A percentile compares a stretch with the other conserved stretches of the same genome.
Conservation (phyloP, 257 asterid species). For the Nicotiana tomentosiformis region DNA sequence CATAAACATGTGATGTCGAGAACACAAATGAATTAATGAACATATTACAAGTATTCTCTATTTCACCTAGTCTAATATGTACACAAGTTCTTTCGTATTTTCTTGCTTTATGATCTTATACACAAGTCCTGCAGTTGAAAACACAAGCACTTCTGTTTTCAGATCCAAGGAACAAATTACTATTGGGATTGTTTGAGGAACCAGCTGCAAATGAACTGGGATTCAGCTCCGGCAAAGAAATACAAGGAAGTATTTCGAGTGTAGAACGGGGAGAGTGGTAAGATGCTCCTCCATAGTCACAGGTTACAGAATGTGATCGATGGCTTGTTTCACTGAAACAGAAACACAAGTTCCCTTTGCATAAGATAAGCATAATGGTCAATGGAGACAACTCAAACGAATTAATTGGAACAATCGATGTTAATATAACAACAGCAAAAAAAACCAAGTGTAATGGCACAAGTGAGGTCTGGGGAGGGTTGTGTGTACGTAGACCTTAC, state of each 20-base stretch:
- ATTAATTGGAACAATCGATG: background rate
- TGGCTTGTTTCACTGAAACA: constrained; percentile 32
- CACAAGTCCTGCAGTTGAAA: background rate
- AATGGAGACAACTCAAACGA: background rate
- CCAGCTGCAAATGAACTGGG: constrained; percentile 16
- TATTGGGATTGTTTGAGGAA: constrained; percentile 26
- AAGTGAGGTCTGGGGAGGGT: too few species aligned
- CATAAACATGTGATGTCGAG: background rate
- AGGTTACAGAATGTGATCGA: constrained; percentile 26
- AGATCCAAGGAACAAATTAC: background rate
- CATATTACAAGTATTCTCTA: background rate
- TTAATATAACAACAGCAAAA: too few species aligned
- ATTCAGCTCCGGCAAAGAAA: constrained; percentile 33
- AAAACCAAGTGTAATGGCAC: too few species aligned
- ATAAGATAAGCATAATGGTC: background rate
- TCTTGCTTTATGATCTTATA: background rate
- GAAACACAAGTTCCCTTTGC: background rate
- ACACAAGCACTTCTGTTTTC: constrained; percentile 1
- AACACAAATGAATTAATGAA: background rate
- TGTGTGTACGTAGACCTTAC: too few species aligned
- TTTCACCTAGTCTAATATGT: background rate
- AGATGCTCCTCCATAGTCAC: constrained; percentile 25
- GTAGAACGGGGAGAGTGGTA: constrained; percentile 57
- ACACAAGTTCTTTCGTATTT: background rate
- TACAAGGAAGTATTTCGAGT: constrained; percentile 36